Evolutionary conservation across 345 rosid genomes (phyloP), one percentile per base, ranked within the genome.

Genomic region (Excoecaria agallocha): DNA sequence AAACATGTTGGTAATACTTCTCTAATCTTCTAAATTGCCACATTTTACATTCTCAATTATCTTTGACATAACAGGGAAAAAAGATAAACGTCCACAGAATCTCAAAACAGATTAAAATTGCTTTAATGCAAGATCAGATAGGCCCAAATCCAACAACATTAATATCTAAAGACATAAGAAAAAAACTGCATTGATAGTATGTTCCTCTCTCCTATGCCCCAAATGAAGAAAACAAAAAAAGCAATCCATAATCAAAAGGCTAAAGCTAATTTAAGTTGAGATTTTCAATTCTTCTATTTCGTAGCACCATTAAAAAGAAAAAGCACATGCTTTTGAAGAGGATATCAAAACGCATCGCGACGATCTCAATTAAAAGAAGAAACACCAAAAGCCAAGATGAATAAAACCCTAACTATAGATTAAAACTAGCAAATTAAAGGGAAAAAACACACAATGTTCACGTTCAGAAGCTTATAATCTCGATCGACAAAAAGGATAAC

Each of bases 381-480:
- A 24, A 6, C 11, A 43, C 8, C n/a, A 38, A 8, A 56, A 19
- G 20, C 12, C 8, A 30, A 30, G 30, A 30, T 10, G 43, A 11
- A 19, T 41, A 55, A 38, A 74, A 74, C 57, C 66, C 71, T 66
- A 66, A 74, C 41, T 65, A 35, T 0, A 43, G 41, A 62, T 55
- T 25, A 12, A 38, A 48, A 25, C 25, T 67, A 52, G 19, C 20
- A 17, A 13, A 50, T 52, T 24, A 20, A 50, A 43, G 55, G 1
- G 20, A 54, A 20, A 10, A 43, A 58, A 13, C 35, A 30, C 8
- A 35, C n/a, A 24, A 59, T 13, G 59, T 20, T 17, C 25, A 30
- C 45, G 48, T 45, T 49, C 51, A 74, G 56, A 13, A 12, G 3
- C 17, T 13, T 12, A 66, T 13, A 8, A 30, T 43, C 5, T 49